Evolutionary conservation across 1,139 yeast species (phyloP).

Genomic region (Geotrichum candidum): DNA sequence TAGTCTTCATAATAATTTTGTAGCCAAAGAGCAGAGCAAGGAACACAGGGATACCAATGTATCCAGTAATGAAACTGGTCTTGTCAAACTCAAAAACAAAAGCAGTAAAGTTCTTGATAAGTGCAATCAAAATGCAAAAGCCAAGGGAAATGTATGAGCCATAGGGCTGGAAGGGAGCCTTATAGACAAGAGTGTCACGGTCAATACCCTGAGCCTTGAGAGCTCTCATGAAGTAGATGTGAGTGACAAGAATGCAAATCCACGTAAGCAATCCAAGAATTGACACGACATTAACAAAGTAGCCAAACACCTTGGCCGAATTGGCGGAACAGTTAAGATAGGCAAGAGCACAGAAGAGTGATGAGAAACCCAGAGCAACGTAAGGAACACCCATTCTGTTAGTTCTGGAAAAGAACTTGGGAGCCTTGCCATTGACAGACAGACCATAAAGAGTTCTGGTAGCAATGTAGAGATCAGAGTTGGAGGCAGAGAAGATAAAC

Average conservation of each 20-base stretch:
- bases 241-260: slow-evolving; percentile 58
- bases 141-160: slow-evolving; percentile 50
- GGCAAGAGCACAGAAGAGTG: slow-evolving; percentile 50
- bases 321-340: slow-evolving; percentile 55
- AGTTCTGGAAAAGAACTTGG: slow-evolving; percentile 51
- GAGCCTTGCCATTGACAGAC: slow-evolving; percentile 59
- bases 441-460: slow-evolving; percentile 63
- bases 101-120: slow-evolving; percentile 69
- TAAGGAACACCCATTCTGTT: slow-evolving; percentile 64
- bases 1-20: slow-evolving; percentile 51
- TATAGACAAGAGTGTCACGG: slow-evolving; percentile 46
- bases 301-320: slow-evolving; percentile 53
- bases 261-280: slow-evolving; percentile 67
- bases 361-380: slow-evolving; percentile 42
- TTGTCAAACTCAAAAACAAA: slow-evolving; percentile 53
- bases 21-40: slow-evolving; percentile 51
- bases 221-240: slow-evolving; percentile 58
- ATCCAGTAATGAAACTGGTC: slow-evolving; percentile 66
- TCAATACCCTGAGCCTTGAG: slow-evolving; percentile 58
- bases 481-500: slow-evolving; percentile 67
- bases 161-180: slow-evolving; percentile 46
- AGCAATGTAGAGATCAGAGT: slow-evolving; percentile 66
- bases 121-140: slow-evolving; percentile 51
- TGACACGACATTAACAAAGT: slow-evolving; percentile 66
- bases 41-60: slow-evolving; percentile 69